phyloP scores from a whole-genome alignment of 1,284 basidiomycete genomes.

The Sporisorium exsertum region DNA sequence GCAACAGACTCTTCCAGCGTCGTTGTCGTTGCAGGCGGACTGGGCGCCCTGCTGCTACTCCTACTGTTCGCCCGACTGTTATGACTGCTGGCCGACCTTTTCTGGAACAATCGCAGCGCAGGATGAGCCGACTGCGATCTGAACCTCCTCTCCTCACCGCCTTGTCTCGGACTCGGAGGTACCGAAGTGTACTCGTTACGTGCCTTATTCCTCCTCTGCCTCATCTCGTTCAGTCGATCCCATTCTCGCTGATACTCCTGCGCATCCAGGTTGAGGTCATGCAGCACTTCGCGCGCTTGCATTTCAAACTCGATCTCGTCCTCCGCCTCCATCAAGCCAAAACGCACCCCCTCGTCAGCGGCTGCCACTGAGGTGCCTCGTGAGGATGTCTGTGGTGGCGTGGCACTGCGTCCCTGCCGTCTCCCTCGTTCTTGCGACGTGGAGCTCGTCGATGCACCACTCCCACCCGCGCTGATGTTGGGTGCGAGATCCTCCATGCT shows the following conservation, averaged over 20 bases:
- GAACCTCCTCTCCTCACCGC: constrained; percentile 6
- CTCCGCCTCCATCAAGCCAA: constrained; percentile 43
- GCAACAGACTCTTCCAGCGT: constrained; percentile 2
- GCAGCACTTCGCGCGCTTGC: constrained; percentile 45
- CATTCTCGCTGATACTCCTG: constrained; percentile 43
- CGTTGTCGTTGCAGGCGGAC: constrained; percentile 8
- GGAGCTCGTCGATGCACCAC: not conserved
- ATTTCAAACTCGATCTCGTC: constrained; percentile 53
- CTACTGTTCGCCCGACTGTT: constrained; percentile 36
- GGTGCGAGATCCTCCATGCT: constrained; percentile 22
- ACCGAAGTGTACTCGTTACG: constrained; percentile 44
- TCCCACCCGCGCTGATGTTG: not conserved
- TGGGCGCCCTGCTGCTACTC: constrained; percentile 26
- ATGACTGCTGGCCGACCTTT: constrained; percentile 34
- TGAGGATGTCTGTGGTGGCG: not conserved
- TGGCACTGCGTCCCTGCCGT: constrained; percentile 6
- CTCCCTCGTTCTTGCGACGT: constrained; percentile 13
- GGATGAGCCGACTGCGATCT: constrained; percentile 36
- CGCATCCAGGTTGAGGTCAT: constrained; percentile 32
- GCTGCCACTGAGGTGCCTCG: constrained; percentile 6
- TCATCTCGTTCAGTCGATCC: constrained; percentile 36
- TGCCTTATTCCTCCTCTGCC: constrained; percentile 38
- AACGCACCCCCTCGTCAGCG: constrained; percentile 20
- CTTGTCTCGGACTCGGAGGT: constrained; percentile 1
- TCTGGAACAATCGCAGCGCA: constrained; percentile 36